phyloP scores from a whole-genome alignment of 257 asterid genomes.

The Hygrophila difformis region DNA sequence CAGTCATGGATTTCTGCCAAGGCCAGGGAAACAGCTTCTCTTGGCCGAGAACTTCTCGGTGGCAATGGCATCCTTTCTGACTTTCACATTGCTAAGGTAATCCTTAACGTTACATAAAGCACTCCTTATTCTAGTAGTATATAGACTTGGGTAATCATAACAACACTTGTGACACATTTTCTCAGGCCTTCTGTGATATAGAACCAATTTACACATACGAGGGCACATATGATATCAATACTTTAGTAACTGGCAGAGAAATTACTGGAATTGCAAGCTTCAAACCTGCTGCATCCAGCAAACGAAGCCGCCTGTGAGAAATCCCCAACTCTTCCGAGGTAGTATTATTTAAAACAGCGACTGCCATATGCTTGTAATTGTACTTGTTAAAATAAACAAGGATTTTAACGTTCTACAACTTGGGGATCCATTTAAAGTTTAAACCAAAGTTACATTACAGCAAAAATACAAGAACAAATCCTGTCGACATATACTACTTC shows the following conservation, averaged over 20 bases:
- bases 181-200: constrained; percentile 90
- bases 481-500: too few relatives aligned
- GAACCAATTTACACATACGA: constrained; percentile 93
- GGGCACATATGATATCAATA: constrained; percentile 97
- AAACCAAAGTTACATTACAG: too few relatives aligned
- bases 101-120: too few relatives aligned
- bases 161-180: not conserved
- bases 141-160: too few relatives aligned
- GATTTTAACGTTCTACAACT: too few relatives aligned
- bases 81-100: constrained; percentile 89
- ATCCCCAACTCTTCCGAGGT: too few relatives aligned
- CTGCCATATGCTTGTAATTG: too few relatives aligned
- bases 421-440: too few relatives aligned
- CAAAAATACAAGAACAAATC: too few relatives aligned
- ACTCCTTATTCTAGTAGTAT: too few relatives aligned
- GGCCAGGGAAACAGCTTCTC: constrained; percentile 82
- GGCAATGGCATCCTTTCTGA: constrained; percentile 80
- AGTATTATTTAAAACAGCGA: too few relatives aligned
- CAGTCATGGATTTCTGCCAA: constrained; percentile 79
- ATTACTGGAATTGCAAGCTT: constrained; percentile 84
- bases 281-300: constrained; percentile 47
- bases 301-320: constrained; percentile 59
- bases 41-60: constrained; percentile 89
- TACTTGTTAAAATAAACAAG: too few relatives aligned
- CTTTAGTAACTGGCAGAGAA: constrained; percentile 88